Percentiles rank a stretch among this genome's conserved stretches.
Evolutionary conservation across 805 yeast species (phyloP).

Genomic region (Wickerhamomyces chambardii): DNA sequence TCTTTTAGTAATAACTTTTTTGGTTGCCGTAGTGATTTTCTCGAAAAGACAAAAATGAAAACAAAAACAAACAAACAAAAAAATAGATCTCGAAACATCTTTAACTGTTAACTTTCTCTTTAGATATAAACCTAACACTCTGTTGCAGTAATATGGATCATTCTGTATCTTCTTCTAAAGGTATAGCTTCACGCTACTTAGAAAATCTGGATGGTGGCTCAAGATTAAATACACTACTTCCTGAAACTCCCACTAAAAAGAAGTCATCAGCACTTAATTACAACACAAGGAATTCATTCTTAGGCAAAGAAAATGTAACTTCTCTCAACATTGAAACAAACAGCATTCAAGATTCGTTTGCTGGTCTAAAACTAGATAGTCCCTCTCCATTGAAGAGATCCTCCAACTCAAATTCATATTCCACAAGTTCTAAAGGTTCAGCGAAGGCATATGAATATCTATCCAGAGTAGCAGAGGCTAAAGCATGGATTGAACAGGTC

Average conservation of each 20-base stretch:
- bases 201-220: constrained; percentile 13
- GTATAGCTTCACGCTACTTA: constrained; percentile 17
- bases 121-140: neutral
- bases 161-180: constrained; percentile 4
- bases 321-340: neutral
- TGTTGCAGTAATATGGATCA: neutral
- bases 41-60: too few species aligned
- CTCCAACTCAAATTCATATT: neutral
- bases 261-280: too few species aligned
- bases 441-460: constrained; percentile 71
- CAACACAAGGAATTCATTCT: too few species aligned
- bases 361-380: constrained; percentile 12
- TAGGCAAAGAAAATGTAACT: too few species aligned
- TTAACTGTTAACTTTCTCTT: too few species aligned
- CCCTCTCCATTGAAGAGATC: constrained; percentile 18
- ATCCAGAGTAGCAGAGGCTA: constrained; percentile 77
- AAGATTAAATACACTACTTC: constrained; percentile 4
- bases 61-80: too few species aligned
- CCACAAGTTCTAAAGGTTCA: neutral
- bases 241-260: constrained; percentile 9
- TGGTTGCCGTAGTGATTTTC: neutral
- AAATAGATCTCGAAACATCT: too few species aligned
- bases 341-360: constrained; percentile 10
- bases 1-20: too few species aligned
- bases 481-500: constrained; percentile 65